Base-by-base conservation (phyloP, 495 filamentous ascomycete species). In the Tuber magnatum region DNA sequence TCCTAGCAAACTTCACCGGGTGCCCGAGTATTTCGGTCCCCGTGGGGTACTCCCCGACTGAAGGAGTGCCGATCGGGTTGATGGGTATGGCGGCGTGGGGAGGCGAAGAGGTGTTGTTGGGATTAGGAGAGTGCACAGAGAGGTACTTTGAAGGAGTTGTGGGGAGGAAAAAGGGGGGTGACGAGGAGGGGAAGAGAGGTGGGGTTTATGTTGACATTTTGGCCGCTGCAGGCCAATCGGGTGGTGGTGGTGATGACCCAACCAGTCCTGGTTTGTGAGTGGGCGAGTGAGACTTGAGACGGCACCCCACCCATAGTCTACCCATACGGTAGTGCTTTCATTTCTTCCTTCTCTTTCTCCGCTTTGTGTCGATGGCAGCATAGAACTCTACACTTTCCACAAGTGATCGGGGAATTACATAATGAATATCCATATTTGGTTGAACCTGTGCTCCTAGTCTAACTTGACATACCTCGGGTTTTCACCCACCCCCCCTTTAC, bases 1-100 rank as follows among this genome's bases (percentile, higher is more conserved):
- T 92, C 89, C 82, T 94, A 69, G 93, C 94, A 10, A 98, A 98
- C 80, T 91, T 92, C 76, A 88, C 84, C 1, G 94, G 94, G 0
- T 91, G 90, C 77, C 94, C 94, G 0, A 88, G 92, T 14, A 89
- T 97, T n/a, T 90, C 80, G 68, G 87, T 90, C 68, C 94, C 94
- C 0, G 91, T 90, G 2, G 94, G 93, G 0, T 95, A 92, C 84
- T 80, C 61, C 44, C 74, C 42, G 72, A 84, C 87, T 73, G 85
- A 85, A 32, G 81, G 69, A 46, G 84, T 93, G 20, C 94, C 94
- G 0, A 86, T 97, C 39, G 93, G 93, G n/a, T 74, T 97, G 73
- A 94, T 94, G 92, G 94, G 90, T 3, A 92, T 94, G 89, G 90
- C 87, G 0, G 92, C 97, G 84, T 97, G 94, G 94, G 93, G 93